Base-by-base conservation (phyloP, 2,329 filamentous ascomycete species). In the Talaromyces sp. region DNA sequence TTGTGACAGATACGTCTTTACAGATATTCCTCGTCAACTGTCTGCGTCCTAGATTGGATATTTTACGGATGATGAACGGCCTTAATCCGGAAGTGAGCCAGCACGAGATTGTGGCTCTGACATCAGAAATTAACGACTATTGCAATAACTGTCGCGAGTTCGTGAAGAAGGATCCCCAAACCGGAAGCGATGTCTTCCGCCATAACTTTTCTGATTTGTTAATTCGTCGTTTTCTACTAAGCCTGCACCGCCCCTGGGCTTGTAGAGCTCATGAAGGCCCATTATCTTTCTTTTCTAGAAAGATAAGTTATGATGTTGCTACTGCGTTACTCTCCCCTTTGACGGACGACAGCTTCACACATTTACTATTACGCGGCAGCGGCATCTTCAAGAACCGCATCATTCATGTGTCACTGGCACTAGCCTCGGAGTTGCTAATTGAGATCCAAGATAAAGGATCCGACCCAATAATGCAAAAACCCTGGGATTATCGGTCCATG, bases 171-270 rank as follows among this genome's bases (percentile, higher is more conserved):
- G 22, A 22, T 27, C 0, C 14, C 13, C 35, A 37, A 58, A 16
- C 8, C 2, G 37, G n/a, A 43, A 37, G 56, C 7, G 13, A 43
- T 22, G 37, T 64, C 6, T 64, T 64, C 47, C 37, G 31, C 1
- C 57, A 37, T 22, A 64, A 64, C 19, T 22, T 60, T 16, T 47
- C 57, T 2, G 63, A 64, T 52, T 57, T 64, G n/a, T 47, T 64
- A 10, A 49, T 64, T 54, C 63, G 57, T 16, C 63, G 57, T 47
- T 64, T 60, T 31, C n/a, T 64, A 13, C 63, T 64, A 14, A 60
- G 56, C 19, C 33, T 60, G n/a, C 63, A 64, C 8, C 63, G 62
- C 11, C 56, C 56, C n/a, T 58, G 56, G 56, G 56, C 56, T 24
- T 54, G 57, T 39, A 41, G 14, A 19, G 35, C 27, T 22, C 47